Percentiles rank a stretch among this genome's conserved stretches.
Evolutionary conservation across 306 rosid species (phyloP).

Genomic region (Ammopiptanthus mongolicus): DNA sequence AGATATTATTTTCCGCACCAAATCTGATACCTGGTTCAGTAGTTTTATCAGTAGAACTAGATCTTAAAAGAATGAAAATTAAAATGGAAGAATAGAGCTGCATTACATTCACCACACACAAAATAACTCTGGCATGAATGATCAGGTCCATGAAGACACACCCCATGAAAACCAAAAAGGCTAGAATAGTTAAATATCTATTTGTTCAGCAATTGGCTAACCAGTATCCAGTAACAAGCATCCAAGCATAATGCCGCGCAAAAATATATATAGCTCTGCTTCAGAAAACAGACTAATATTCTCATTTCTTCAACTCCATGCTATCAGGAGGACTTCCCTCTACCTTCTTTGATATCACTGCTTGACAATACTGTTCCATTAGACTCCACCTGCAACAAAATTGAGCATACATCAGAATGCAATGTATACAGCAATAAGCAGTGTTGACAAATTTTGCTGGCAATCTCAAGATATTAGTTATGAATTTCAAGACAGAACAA

Average conservation of each 20-base stretch:
- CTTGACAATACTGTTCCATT: conserved; percentile 92
- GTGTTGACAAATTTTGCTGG: neutral
- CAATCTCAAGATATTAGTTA: neutral
- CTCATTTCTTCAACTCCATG: conserved; percentile 94
- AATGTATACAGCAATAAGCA: neutral
- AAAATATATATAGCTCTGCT: no score
- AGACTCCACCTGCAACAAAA: conserved; percentile 60
- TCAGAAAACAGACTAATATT: no score
- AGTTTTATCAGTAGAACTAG: no score
- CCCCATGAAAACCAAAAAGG: no score
- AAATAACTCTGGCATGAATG: neutral
- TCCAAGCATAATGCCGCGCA: no score
- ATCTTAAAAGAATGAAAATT: no score
- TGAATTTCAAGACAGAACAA: neutral
- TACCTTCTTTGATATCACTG: conserved; percentile 83
- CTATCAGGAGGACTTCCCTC: conserved; percentile 99
- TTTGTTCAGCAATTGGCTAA: no score
- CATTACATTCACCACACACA: neutral
- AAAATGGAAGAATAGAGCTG: neutral
- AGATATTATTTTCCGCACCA: neutral
- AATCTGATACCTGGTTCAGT: no score
- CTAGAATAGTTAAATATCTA: no score
- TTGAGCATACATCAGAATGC: neutral
- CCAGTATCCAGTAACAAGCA: no score
- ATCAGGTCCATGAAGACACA: no score